Percentiles rank a stretch among this genome's conserved stretches.
Evolutionary conservation across 768 basidiomycete species (phyloP).

Genomic region (Kwoniella sp.): DNA sequence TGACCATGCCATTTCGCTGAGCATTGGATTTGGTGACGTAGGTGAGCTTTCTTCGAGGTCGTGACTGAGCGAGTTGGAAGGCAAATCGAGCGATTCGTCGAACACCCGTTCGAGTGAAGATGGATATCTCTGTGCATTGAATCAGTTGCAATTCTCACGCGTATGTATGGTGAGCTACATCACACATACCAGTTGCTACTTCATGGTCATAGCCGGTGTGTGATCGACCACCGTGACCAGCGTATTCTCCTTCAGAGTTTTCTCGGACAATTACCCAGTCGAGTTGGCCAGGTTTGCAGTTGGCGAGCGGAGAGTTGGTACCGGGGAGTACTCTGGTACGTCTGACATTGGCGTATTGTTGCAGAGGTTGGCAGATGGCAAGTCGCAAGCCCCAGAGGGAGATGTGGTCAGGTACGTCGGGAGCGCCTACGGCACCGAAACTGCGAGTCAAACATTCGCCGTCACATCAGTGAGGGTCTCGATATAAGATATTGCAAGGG

Average conservation of each 20-base stretch:
- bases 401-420: slow-evolving; percentile 64
- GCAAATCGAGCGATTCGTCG: slow-evolving; percentile 62
- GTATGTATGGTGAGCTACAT: not conserved
- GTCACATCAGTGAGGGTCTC: not conserved
- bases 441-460: slow-evolving; percentile 34
- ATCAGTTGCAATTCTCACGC: no score
- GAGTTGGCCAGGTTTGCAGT: slow-evolving; percentile 58
- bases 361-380: slow-evolving; percentile 61
- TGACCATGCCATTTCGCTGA: slow-evolving; percentile 55
- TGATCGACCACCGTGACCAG: slow-evolving; percentile 58
- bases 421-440: slow-evolving; percentile 62
- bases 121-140: slow-evolving; percentile 56
- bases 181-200: slow-evolving; percentile 53
- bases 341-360: slow-evolving; percentile 59
- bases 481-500: no score
- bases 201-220: slow-evolving; percentile 50
- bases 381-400: slow-evolving; percentile 63
- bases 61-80: slow-evolving; percentile 61
- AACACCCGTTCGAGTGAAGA: slow-evolving; percentile 62
- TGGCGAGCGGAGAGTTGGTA: slow-evolving; percentile 60
- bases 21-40: slow-evolving; percentile 64
- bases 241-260: slow-evolving; percentile 65
- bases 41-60: slow-evolving; percentile 62
- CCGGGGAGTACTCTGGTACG: slow-evolving; percentile 62
- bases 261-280: slow-evolving; percentile 65